Base-by-base conservation (phyloP, 2,329 filamentous ascomycete genomes). In the Botrytis fabae region DNA sequence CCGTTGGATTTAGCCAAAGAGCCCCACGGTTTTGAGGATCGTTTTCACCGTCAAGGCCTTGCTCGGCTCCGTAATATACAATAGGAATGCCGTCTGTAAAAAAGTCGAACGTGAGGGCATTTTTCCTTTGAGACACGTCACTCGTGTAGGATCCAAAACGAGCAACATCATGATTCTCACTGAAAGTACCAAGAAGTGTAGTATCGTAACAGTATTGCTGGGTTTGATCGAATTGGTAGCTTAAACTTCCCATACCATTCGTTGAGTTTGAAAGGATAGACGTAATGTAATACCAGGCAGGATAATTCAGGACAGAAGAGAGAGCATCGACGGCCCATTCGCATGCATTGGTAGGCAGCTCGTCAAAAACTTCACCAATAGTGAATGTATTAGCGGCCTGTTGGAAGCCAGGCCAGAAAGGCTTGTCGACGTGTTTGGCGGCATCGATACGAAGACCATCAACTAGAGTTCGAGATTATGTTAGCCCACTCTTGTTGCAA, bases 291-390 rank as follows among this genome's bases (percentile, higher is more conserved):
- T 70, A 77, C 40, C 73, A 69, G 35, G 62, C 38, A 25, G 83
- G 81, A 71, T 75, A 77, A 61, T 76, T 76, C 54, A 77, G 73
- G 6, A 73, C 73, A 10, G 63, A 70, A 32, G 35, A 69, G 12
- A 76, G 48, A 25, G 69, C 73, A 63, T 75, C 63, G 20, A 46
- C 59, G 8, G 66, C 59, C 70, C 73, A 76, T 22, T 64, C 54
- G 51, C 75, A 76, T 46, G 42, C 83, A 83, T 83, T 90, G 84
- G 79, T 75, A 0, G 86, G 83, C 74, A 86, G 81, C 46, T 87
- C 87, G 44, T 88, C 82, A 63, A 85, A 86, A 4, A 91, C 88
- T 77, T 91, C 89, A 6, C 89, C 89, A 20, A 90, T 83, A 7
- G 84, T 83, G 79, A 88, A 91, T 4, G 89, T 86, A 7, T 87